Base-by-base conservation (phyloP, 2,329 filamentous ascomycete genomes). In the Neonectria coccinea region DNA sequence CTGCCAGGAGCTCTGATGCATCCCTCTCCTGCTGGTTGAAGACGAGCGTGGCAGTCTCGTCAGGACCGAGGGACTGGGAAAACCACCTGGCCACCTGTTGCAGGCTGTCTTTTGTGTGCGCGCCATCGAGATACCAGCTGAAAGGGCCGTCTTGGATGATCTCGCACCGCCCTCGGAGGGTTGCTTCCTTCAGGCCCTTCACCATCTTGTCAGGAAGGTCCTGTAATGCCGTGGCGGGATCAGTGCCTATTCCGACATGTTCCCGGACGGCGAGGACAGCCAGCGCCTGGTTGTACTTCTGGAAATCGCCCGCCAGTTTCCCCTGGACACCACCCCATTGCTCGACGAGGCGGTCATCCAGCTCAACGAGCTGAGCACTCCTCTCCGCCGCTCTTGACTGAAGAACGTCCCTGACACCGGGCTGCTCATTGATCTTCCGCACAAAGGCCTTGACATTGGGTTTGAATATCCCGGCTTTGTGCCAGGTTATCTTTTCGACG, bases 1-100 rank as follows among this genome's bases (percentile, higher is more conserved):
- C 85, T 33, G 79, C 80, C 2, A 95, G 86, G 1, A 97, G 84
- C 16, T 86, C 82, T 4, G 82, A 80, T 5, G 92, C 92, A 74
- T 97, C 90, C 33, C 94, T 88, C 10, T 93, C 93, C 75, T 97
- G 93, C 78, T 97, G 95, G 78, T 97, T 97, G 84, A 98, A 98
- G 52, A 98, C 85, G 50, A 98, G 81, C 0, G 92, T 82, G 48
- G 82, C 79, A 27, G 68, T 56, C 8, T 76, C 75, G 0, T 66
- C 63, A 0, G 67, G 44, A 8, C 61, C 74, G n/a, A 85, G 73
- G 52, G 84, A 80, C 8, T 79, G 79, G 2, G 86, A 87, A 73
- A 95, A 95, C 94, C 94, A 97, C 69, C 83, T 84, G 3, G 89
- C 92, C 11, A 92, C 91, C 45, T 92, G 85, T 56, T 88, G 85